phyloP scores from a whole-genome alignment of 345 rosid species.

The Noccaea caerulescens region DNA sequence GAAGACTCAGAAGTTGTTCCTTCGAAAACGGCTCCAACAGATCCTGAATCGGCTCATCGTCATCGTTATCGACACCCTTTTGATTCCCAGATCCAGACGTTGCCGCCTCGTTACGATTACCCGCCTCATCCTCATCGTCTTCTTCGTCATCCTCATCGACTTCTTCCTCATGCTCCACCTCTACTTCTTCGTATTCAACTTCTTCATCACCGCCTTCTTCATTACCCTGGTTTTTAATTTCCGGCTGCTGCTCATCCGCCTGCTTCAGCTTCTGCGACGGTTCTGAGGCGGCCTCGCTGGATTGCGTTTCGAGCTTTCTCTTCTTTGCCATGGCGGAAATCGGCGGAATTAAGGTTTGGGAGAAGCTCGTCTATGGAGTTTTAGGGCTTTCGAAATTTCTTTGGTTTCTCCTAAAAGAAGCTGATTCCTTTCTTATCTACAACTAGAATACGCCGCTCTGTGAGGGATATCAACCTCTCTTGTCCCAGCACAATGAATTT shows the following conservation, averaged over 20 bases:
- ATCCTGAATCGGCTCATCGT: conserved; percentile 68
- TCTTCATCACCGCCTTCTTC: conserved; percentile 41
- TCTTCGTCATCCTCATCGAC: conserved; percentile 46
- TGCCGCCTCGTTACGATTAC: conserved; percentile 11
- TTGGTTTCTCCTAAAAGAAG: conserved; percentile 6
- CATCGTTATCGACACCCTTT: conserved; percentile 40
- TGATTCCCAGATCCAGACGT: conserved; percentile 42
- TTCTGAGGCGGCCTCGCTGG: conserved; percentile 41
- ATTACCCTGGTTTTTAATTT: conserved; percentile 27
- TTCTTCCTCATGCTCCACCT: conserved; percentile 46
- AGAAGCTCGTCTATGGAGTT: conserved; percentile 11
- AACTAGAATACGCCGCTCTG: conserved; percentile 26
- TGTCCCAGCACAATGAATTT: background rate
- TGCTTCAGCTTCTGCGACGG: conserved; percentile 36
- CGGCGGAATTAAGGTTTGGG: background rate
- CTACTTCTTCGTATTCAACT: conserved; percentile 48
- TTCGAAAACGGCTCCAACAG: conserved; percentile 71
- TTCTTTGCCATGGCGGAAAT: conserved; percentile 60
- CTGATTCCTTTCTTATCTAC: conserved; percentile 28
- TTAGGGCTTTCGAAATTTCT: conserved; percentile 43
- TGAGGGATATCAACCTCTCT: conserved; percentile 25
- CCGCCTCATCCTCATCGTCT: background rate
- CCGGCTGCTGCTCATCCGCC: conserved; percentile 30
- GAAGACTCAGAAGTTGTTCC: conserved; percentile 56
- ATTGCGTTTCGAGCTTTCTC: conserved; percentile 56